A percentile compares a stretch with the other conserved stretches of the same genome.
These are phyloP conservation scores for Amauroascus verrucosus DNA, from an alignment of 2,329 filamentous ascomycete genomes.

Conservation along the genomic window DNA sequence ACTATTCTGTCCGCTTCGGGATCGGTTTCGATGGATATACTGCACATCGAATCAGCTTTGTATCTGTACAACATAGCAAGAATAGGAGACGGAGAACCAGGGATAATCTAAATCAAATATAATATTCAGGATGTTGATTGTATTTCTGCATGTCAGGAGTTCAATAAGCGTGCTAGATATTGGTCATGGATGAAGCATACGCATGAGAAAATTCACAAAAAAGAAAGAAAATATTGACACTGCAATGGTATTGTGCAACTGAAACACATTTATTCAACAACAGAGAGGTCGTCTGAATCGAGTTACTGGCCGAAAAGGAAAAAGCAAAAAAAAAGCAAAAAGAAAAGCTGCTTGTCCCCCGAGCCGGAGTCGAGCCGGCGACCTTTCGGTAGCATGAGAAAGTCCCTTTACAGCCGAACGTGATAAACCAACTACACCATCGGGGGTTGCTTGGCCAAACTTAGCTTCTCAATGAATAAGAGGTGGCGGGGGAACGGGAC, in stretches of 20 bases:
- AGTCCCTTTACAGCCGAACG: conserved; percentile 13
- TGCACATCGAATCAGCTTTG: conserved; percentile 4
- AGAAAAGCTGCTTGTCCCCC: conserved; percentile 4
- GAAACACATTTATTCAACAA: no score
- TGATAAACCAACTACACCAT: conserved; percentile 15
- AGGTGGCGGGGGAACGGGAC: background rate
- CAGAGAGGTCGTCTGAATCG: no score
- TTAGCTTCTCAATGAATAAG: background rate
- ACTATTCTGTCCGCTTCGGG: background rate
- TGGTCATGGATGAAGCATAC: background rate
- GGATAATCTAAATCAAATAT: background rate
- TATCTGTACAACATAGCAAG: background rate
- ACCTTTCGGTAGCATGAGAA: conserved; percentile 13
- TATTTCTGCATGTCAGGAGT: background rate
- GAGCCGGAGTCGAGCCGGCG: conserved; percentile 13
- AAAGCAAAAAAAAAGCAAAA: conserved; percentile 4
- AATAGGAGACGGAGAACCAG: background rate
- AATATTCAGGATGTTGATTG: background rate
- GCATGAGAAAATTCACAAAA: background rate
- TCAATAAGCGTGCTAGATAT: no score
- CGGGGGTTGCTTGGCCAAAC: conserved; percentile 4
- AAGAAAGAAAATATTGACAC: no score
- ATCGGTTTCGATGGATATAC: conserved; percentile 8
- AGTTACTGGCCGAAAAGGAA: no score
- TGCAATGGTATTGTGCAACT: no score